These are phyloP conservation scores for Cladosporium sp. DNA, from an alignment of 2,329 filamentous ascomycete genomes.

Conservation along the genomic window DNA sequence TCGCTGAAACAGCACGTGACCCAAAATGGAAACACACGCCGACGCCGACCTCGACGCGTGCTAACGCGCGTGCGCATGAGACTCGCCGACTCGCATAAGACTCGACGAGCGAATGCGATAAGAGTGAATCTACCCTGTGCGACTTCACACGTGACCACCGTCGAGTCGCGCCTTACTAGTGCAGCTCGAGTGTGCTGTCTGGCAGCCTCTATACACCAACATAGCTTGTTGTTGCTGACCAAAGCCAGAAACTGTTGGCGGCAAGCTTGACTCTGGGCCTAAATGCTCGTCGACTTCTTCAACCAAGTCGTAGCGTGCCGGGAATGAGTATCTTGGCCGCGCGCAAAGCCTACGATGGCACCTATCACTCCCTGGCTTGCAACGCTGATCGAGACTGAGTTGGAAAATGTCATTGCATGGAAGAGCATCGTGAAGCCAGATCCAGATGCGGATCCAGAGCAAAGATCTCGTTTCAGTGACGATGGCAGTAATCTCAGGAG, in stretches of 20 bases:
- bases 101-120: background rate
- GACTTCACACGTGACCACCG: background rate
- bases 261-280: background rate
- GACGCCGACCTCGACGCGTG: background rate
- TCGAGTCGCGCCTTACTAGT: background rate
- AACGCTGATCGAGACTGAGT: conserved; percentile 28
- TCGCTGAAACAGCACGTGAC: background rate
- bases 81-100: no score
- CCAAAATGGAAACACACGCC: background rate
- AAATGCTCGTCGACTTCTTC: background rate
- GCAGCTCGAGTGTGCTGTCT: background rate
- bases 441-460: conserved; percentile 18
- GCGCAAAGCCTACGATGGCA: conserved; percentile 19
- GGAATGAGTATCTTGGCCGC: background rate
- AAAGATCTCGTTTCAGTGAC: conserved; percentile 26
- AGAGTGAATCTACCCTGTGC: background rate
- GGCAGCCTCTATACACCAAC: background rate
- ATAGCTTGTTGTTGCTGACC: background rate
- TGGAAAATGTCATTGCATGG: conserved; percentile 33
- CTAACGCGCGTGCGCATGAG: background rate
- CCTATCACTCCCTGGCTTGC: conserved; percentile 34
- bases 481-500: conserved; percentile 37
- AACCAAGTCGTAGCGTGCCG: background rate
- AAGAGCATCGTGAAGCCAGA: conserved; percentile 28
- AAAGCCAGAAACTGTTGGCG: background rate